Evolutionary conservation across 2,329 filamentous ascomycete genomes (phyloP).

Genomic region (Pyrenophora seminiperda): DNA sequence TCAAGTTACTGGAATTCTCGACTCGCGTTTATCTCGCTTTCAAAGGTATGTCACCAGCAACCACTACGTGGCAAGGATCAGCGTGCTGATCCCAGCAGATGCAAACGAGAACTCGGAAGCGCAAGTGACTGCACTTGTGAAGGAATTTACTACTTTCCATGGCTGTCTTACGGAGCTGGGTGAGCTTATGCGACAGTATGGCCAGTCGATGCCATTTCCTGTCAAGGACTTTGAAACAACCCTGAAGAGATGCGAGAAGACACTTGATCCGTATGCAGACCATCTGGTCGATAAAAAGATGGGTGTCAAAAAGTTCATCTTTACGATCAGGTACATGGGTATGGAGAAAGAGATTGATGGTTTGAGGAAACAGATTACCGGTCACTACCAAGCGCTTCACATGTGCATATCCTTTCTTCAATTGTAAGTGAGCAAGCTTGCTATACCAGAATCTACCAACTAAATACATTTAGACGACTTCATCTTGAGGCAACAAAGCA

Average conservation of each 20-base stretch:
- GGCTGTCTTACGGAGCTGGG: slow-evolving; percentile 35
- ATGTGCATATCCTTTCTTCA: slow-evolving; percentile 42
- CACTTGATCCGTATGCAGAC: slow-evolving; percentile 36
- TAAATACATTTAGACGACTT: slow-evolving; percentile 30
- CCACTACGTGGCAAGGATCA: background rate
- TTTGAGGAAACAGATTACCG: slow-evolving; percentile 35
- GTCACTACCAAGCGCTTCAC: slow-evolving; percentile 39
- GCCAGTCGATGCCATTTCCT: slow-evolving; percentile 39
- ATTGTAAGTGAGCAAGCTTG: slow-evolving; percentile 21
- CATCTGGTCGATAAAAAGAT: slow-evolving; percentile 41
- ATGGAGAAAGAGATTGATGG: slow-evolving; percentile 43
- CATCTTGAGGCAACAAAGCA: slow-evolving; percentile 36
- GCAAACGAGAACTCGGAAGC: slow-evolving; percentile 43
- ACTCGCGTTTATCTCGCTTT: slow-evolving; percentile 42
- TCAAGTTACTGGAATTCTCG: slow-evolving; percentile 41
- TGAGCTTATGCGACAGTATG: slow-evolving; percentile 41
- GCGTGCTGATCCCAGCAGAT: slow-evolving; percentile 29
- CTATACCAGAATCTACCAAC: background rate
- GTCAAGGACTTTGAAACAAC: slow-evolving; percentile 40
- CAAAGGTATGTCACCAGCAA: slow-evolving; percentile 29
- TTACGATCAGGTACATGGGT: slow-evolving; percentile 41
- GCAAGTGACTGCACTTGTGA: slow-evolving; percentile 39
- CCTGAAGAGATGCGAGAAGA: slow-evolving; percentile 36
- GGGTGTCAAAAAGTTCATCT: slow-evolving; percentile 37
- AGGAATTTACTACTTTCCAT: slow-evolving; percentile 39